Base-by-base conservation (phyloP, 129 eudicot species). In the Helichrysum umbraculigerum region DNA sequence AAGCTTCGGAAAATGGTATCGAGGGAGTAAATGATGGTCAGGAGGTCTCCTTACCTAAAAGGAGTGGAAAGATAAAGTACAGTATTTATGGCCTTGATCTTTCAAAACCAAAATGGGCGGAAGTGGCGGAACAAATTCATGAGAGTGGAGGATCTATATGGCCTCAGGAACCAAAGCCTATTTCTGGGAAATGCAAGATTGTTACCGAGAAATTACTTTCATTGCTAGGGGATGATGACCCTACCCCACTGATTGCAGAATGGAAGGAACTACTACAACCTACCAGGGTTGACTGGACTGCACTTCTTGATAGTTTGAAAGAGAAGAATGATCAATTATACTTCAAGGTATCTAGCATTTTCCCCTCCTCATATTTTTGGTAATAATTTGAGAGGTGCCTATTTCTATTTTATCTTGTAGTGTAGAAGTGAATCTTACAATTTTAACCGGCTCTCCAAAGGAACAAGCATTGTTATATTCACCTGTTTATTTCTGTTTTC, bases 61-160 rank as follows among this genome's bases (percentile, higher is more conserved):
- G 99, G 56, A 89, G 88, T 42, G 97, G 99, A 76, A 91, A 91
- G 82, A 81, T 91, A 3, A 89, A 91, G 57, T 95, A 89, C 70
- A 91, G 82, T 75, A 86, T 95, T 21, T 95, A 95, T 75, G 99
- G 99, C 3, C 95, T 95, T 81, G 97, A 95, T 83, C 85, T 95
- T 25, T 95, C 96, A 9, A 84, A 85, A 41, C 86, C 86, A 7
- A 83, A 89, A 59, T 95, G 99, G 99, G 81, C 83, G 7, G 88
- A 91, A 68, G 95, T 95, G 71, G 91, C 96, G 19, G 88, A 91
- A 35, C 89, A 83, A 42, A 76, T 95, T 37, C 86, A 91, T 56
- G 87, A 91, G 74, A 33, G 66, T 60, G 91, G 79, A 15, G 86
- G 83, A 59, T 59, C 81, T 21, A 44, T 85, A 25, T 89, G 84